These are phyloP conservation scores for Auxenochlorella pyrenoidosa DNA, from an alignment of 139 green algal genomes.

Conservation along the genomic window DNA sequence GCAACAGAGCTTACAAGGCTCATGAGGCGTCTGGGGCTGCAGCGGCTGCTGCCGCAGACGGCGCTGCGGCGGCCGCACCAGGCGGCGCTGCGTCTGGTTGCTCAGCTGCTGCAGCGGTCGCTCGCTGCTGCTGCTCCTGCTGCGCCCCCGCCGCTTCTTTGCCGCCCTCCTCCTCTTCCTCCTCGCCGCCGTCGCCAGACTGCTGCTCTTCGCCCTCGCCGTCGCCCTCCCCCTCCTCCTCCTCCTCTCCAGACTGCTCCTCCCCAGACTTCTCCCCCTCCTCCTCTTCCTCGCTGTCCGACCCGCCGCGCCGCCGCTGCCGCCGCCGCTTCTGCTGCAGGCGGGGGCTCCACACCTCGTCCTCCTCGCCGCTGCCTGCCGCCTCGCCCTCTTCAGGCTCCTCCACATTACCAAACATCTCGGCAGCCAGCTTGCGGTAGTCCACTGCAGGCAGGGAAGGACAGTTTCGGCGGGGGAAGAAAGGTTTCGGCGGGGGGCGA, in stretches of 20 bases:
- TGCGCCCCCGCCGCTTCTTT: background rate
- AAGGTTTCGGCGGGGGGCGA: too few species aligned
- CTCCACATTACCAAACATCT: conserved; percentile 22
- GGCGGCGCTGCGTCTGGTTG: background rate
- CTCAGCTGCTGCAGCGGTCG: background rate
- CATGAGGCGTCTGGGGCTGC: background rate
- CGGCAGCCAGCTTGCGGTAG: conserved; percentile 22
- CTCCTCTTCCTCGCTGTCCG: background rate
- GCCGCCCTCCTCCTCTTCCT: background rate
- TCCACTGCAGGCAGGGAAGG: conserved; percentile 8
- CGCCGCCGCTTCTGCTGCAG: conserved; percentile 7
- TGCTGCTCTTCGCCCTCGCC: background rate
- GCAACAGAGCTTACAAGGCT: too few species aligned
- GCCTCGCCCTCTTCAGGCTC: conserved; percentile 29
- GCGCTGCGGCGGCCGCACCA: background rate
- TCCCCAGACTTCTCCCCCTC: background rate
- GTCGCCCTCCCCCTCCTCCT: background rate
- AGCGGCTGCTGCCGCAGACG: background rate
- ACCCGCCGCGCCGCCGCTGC: background rate
- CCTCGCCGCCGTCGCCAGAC: too few species aligned
- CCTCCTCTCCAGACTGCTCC: background rate
- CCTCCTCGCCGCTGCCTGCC: conserved; percentile 54
- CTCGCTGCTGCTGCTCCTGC: too few species aligned
- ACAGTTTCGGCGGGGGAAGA: too few species aligned
- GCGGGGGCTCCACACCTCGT: conserved; percentile 41